phyloP scores from a whole-genome alignment of 176 grass and related monocot genomes.

The Alopecurus myosuroides region DNA sequence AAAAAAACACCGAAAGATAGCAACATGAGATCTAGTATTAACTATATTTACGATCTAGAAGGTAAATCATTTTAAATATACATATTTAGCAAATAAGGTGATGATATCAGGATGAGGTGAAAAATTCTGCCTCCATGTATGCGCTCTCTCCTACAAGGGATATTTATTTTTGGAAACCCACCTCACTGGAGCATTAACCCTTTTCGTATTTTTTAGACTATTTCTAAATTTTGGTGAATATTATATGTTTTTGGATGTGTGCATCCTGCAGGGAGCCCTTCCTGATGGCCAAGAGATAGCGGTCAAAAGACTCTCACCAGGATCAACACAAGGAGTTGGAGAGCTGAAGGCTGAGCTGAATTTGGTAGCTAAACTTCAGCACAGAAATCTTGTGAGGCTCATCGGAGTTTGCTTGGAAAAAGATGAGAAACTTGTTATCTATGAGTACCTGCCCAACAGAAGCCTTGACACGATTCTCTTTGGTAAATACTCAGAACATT shows the following conservation, averaged over 20 bases:
- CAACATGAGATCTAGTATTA: too few relatives aligned
- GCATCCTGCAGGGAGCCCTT: slow-evolving; percentile 9
- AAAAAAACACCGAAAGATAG: too few relatives aligned
- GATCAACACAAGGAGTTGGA: slow-evolving; percentile 33
- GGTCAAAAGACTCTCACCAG: slow-evolving; percentile 16
- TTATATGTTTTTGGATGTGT: neutral
- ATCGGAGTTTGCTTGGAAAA: slow-evolving; percentile 11
- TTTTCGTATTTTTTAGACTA: too few relatives aligned
- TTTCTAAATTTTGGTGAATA: too few relatives aligned
- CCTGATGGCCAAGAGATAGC: slow-evolving; percentile 26
- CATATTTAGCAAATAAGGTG: too few relatives aligned
- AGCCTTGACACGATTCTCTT: neutral
- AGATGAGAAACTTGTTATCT: neutral
- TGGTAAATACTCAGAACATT: neutral
- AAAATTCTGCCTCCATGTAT: too few relatives aligned
- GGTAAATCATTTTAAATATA: too few relatives aligned
- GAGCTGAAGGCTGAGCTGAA: slow-evolving; percentile 7
- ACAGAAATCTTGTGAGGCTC: slow-evolving; percentile 48
- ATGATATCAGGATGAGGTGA: too few relatives aligned
- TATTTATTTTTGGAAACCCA: too few relatives aligned
- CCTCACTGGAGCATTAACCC: too few relatives aligned
- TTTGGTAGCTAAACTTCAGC: slow-evolving; percentile 39
- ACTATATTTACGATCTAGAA: too few relatives aligned
- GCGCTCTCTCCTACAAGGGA: too few relatives aligned
- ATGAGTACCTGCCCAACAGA: neutral